Conservation (phyloP, 805 yeast genomes). For the Komagataella mondaviorum region DNA sequence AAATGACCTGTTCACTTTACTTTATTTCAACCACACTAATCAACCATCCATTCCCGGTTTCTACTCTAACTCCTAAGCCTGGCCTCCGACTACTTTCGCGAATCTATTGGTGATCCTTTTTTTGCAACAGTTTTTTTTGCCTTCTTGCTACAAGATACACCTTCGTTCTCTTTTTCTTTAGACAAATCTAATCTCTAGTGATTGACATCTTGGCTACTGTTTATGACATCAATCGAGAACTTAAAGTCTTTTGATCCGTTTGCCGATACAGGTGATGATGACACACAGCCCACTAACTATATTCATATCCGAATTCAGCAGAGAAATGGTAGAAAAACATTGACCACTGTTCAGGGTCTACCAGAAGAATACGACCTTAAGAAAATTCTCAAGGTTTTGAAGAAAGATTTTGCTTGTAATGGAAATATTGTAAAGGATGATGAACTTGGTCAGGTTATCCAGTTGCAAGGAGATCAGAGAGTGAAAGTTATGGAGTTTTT, state of each 20-base stretch:
- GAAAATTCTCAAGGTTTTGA: constrained; percentile 83
- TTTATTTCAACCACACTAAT: background rate
- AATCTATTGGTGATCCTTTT: background rate
- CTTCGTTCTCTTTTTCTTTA: background rate
- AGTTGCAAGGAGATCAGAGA: constrained; percentile 98
- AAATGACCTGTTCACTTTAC: no score
- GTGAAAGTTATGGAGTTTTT: constrained; percentile 89
- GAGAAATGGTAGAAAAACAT: constrained; percentile 98
- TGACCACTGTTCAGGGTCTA: constrained; percentile 96
- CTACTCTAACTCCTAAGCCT: background rate
- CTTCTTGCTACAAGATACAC: background rate
- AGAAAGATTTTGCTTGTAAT: constrained; percentile 97
- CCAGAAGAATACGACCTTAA: constrained; percentile 92
- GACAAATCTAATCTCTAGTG: background rate
- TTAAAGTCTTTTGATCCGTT: constrained; percentile 84
- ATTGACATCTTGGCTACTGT: constrained; percentile 6
- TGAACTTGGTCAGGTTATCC: constrained; percentile 93
- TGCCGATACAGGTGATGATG: constrained; percentile 99
- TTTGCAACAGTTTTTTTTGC: background rate
- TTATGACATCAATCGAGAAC: constrained; percentile 87
- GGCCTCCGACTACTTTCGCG: background rate
- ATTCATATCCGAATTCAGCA: constrained; percentile 98
- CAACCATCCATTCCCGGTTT: background rate
- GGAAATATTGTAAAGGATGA: constrained; percentile 96
- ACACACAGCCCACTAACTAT: constrained; percentile 89